Evolutionary conservation across 768 basidiomycete genomes (phyloP), one percentile per base, ranked within the genome.

Genomic region (Lactifluus echinatus): DNA sequence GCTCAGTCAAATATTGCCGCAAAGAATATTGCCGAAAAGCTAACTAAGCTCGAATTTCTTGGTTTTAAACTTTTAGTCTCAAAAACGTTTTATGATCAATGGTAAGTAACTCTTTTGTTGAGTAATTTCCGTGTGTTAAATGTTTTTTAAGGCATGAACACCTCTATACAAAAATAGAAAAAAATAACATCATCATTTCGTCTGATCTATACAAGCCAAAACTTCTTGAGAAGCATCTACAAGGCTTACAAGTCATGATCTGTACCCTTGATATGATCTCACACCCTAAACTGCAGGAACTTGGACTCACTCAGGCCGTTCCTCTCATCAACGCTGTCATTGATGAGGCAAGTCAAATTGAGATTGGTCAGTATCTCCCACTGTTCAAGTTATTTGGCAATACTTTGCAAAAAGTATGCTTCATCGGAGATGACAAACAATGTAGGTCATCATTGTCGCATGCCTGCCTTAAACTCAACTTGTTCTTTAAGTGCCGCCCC

Each of bases 1-100:
- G 87, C 90, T 31, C 86, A 93, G 65, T 86, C 85, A 17, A 93
- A 93, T 73, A 81, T 92, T 48, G 90, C 88, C 46, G 90, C 92
- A 19, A 91, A 89, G 69, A 92, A 93, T 62, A 91, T 93, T 71
- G 89, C 87, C 51, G 85, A 88, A 65, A 89, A 89, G 71, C 72
- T 93, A 15, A 68, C 74, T 17, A 69, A 75, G 8, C 72, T 78
- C 65, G 75, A 71, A 0, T 80, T 88, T 57, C 44, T 62, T 2
- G 62, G 78, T 10, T 93, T 82, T 78, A 82, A 73, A 59, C 73
- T 93, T 1, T 66, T 92, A 3, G 84, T 91, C 19, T 85, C 89
- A 1, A 71, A 64, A 71, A 79, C 84, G 0, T 93, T 91, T 65
- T 76, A 81, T 61, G 68, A 67, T 66, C 76, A 75, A 57, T 89